Evolutionary conservation across 148 eudicot genomes (phyloP), one percentile per base, ranked within the genome.

Genomic region (Drosera capensis): DNA sequence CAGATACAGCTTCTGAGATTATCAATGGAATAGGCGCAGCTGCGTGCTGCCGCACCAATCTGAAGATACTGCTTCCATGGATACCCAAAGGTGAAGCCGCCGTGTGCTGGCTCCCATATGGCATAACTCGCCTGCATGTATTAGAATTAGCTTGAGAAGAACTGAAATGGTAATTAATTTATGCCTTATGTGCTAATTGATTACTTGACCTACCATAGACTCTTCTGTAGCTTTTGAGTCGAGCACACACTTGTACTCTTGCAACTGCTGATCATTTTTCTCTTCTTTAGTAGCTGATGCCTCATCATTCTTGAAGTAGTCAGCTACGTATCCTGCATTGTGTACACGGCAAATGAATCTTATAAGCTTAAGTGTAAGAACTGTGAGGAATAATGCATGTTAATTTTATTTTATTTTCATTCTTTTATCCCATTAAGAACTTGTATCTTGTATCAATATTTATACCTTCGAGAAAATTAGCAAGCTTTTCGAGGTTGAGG

Each of bases 41-140:
- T 71, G 3, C 86, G 71, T 22, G 74, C 67, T 45, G 75, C 62
- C 14, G 78, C 80, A 8, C 73, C 78, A 20, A 82, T 58, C 63
- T 72, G 62, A 13, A 70, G 75, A 67, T 88, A 88, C 38, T 73
- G 78, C 43, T 74, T 69, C 96, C 96, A 83, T 55, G 96, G 94
- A 66, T 87, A 78, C 20, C 71, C 34, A 23, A 82, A 80, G 46
- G 54, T 63, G 68, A 87, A 82, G 30, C 46, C 23, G 11, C 96
- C 94, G 26, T 87, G 94, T 14, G 83, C 65, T 7, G 94, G 94
- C 59, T 88, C 96, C 96, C 96, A 87, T 62, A 77, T 62, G 1
- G 96, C 94, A 46, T 77, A 68, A 52, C 77, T 87, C 0, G 73
- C 96, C 88, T 87, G 72, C 37, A 41, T 14, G 11, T 45, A 26